Evolutionary conservation across 2,329 filamentous ascomycete genomes (phyloP).

Genomic region (Fusarium tricinctum): DNA sequence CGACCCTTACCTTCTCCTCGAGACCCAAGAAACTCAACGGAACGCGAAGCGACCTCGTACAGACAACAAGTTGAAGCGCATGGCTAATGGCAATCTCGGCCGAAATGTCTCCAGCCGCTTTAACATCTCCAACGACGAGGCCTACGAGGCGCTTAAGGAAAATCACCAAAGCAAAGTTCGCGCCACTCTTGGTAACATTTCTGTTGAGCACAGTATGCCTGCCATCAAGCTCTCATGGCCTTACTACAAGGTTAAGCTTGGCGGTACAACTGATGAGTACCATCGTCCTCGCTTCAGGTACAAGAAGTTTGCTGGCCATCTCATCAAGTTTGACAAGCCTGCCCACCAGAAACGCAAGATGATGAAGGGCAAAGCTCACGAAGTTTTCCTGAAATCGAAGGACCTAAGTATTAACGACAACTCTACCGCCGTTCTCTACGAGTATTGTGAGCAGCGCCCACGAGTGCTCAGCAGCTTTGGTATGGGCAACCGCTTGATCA

Average conservation of each 20-base stretch:
- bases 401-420: conserved; percentile 92
- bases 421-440: conserved; percentile 86
- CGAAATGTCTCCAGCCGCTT: conserved; percentile 85
- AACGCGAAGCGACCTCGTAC: conserved; percentile 71
- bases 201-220: conserved; percentile 95
- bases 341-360: conserved; percentile 83
- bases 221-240: conserved; percentile 93
- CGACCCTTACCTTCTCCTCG: conserved; percentile 87
- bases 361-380: conserved; percentile 82
- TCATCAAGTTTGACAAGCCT: conserved; percentile 80
- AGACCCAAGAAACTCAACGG: conserved; percentile 77
- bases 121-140: conserved; percentile 96
- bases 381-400: conserved; percentile 83
- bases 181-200: conserved; percentile 89
- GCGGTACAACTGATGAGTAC: conserved; percentile 81
- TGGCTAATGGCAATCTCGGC: conserved; percentile 76
- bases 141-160: conserved; percentile 95
- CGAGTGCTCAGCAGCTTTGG: conserved; percentile 95
- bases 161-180: conserved; percentile 97
- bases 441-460: conserved; percentile 96
- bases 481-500: conserved; percentile 96
- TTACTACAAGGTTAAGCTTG: conserved; percentile 91
- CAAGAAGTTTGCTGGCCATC: conserved; percentile 74
- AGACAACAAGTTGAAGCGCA: conserved; percentile 73
- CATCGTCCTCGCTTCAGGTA: conserved; percentile 86